Conservation (phyloP, 2,329 filamentous ascomycete species). For the Diaporthe vaccinii region DNA sequence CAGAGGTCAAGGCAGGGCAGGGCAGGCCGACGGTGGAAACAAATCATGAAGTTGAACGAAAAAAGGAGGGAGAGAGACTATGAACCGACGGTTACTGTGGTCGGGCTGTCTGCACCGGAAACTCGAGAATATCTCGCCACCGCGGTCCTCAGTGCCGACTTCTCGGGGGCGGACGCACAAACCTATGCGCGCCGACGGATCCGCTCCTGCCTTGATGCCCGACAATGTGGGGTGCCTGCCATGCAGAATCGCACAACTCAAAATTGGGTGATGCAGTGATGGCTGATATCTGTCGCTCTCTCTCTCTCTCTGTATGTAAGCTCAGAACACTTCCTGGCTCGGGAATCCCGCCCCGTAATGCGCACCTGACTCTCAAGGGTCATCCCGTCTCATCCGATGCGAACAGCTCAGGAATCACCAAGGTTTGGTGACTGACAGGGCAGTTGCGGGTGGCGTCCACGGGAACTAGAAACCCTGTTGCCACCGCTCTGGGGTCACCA, state of each 20-base stretch:
- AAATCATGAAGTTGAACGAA: background rate
- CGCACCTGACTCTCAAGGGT: background rate
- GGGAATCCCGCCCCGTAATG: background rate
- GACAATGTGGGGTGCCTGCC: background rate
- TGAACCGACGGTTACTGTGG: background rate
- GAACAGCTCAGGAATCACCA: background rate
- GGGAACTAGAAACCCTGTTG: background rate
- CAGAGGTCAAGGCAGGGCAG: background rate
- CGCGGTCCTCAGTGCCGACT: background rate
- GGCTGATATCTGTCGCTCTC: background rate
- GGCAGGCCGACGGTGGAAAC: background rate
- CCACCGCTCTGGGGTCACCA: background rate
- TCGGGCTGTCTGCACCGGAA: background rate
- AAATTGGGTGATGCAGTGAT: background rate
- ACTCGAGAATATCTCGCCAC: background rate
- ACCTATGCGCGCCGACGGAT: background rate
- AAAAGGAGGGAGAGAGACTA: background rate
- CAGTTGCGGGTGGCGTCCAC: background rate
- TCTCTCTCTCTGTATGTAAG: background rate
- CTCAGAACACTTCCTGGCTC: background rate
- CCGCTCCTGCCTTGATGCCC: slow-evolving; percentile 22
- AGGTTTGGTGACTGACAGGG: slow-evolving; percentile 9
- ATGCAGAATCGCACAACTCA: slow-evolving; percentile 1
- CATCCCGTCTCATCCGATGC: background rate
- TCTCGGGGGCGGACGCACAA: slow-evolving; percentile 11